Evolutionary conservation across 495 filamentous ascomycete species (phyloP), one percentile per base, ranked within the genome.

Genomic region (Arthonia radiata): DNA sequence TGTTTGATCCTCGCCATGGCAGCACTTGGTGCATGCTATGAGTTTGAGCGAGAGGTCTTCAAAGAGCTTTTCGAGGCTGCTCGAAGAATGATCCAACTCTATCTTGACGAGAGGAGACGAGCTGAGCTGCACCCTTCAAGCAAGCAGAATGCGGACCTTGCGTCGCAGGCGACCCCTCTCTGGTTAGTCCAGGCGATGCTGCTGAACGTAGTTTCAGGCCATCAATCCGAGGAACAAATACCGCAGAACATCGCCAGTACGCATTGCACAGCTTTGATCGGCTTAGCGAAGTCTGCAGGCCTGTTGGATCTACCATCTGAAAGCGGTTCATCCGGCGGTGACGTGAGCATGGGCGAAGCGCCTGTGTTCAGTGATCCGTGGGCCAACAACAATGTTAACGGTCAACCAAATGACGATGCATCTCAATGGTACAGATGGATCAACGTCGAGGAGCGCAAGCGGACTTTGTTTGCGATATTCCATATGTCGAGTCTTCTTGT

Each of bases 121-220:
- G 77, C 76, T 16, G 81, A 89, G 46, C 67, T 89, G 52, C 61
- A 61, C 37, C 46, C 61, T 13, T 45, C 57, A 13, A 57, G 61
- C 30, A 74, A 83, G 31, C 63, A 61, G 36, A 59, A 69, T 2
- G 56, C 70, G 23, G n/a, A n/a, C n/a, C n/a, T n/a, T n/a, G n/a
- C n/a, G n/a, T n/a, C n/a, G n/a, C 73, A 86, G 36, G 65, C 67
- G 19, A 92, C 80, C 8, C 86, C 86, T 2, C 57, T 93, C 26
- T 93, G 86, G 86, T 59, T 97, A 15, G 79, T 97, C n/a, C 86
- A 97, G 41, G 82, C 86, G 1, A 93, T 97, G 86, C 59, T 97
- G 16, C 58, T 97, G 22, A 93, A 91, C 48, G 76, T 94, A 18
- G 73, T 94, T 7, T 97, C 91, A 37, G 89, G 89, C 6, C 78